Percentiles rank a stretch among this genome's conserved stretches.
phyloP scores from a whole-genome alignment of 495 filamentous ascomycete genomes.

The Penicillium arizonense region DNA sequence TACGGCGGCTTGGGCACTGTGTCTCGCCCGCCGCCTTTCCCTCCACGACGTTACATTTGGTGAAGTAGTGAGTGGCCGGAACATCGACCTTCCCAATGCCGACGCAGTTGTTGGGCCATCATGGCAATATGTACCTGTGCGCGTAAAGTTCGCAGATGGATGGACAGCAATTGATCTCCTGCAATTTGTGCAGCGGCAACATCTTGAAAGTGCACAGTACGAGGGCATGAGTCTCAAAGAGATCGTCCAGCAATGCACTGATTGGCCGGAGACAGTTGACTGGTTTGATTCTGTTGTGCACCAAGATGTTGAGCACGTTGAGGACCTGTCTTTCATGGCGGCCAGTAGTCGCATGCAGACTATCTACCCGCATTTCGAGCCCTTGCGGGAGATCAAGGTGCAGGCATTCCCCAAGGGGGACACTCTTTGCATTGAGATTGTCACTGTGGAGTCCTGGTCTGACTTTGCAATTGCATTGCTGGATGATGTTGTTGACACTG shows the following conservation, averaged over 20 bases:
- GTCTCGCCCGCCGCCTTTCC: conserved; percentile 42
- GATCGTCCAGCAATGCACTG: conserved; percentile 8
- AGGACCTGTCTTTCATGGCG: conserved; percentile 29
- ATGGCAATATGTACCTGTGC: conserved; percentile 19
- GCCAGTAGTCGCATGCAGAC: conserved; percentile 34
- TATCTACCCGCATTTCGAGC: conserved; percentile 42
- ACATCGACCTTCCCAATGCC: conserved; percentile 32
- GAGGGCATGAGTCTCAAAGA: conserved; percentile 11
- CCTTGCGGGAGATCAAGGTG: conserved; percentile 45
- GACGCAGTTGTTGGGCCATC: conserved; percentile 33
- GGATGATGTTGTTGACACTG: conserved; percentile 7
- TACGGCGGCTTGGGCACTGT: conserved; percentile 54
- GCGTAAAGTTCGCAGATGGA: conserved; percentile 11
- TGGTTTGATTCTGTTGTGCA: conserved; percentile 16
- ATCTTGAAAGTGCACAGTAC: conserved; percentile 7
- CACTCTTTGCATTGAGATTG: conserved; percentile 38
- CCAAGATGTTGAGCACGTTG: conserved; percentile 41
- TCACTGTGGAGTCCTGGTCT: conserved; percentile 41
- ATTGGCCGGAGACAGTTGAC: conserved; percentile 8
- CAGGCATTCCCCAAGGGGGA: conserved; percentile 40
- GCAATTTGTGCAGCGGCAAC: conserved; percentile 10
- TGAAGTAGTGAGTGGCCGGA: conserved; percentile 43
- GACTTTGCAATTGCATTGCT: conserved; percentile 24
- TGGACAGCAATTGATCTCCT: conserved; percentile 26
- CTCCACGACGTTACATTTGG: conserved; percentile 52